Conservation (phyloP, 176 grass and related monocot species). For the Dactylis glomerata region DNA sequence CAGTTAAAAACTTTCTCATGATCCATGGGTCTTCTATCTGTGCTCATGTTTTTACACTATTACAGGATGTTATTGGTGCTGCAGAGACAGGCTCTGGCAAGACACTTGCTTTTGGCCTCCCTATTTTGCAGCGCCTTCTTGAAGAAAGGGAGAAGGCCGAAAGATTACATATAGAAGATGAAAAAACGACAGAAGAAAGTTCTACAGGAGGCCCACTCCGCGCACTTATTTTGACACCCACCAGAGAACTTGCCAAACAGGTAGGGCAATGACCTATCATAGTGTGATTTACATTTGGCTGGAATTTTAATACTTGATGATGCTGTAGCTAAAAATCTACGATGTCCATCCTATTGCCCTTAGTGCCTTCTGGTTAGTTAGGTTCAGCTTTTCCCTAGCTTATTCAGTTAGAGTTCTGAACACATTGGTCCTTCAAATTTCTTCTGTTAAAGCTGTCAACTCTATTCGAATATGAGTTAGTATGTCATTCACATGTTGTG, state of each 20-base stretch:
- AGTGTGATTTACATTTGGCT: not conserved
- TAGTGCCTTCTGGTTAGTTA: not conserved
- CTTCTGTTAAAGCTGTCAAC: not conserved
- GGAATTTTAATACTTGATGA: not conserved
- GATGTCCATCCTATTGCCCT: not conserved
- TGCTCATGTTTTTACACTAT: constrained; percentile 24
- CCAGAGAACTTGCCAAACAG: constrained; percentile 91
- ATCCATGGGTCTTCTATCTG: not conserved
- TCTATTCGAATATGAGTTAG: not conserved
- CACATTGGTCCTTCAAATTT: constrained; percentile 2
- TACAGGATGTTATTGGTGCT: constrained; percentile 96
- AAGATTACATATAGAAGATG: constrained; percentile 34
- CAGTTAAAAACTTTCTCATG: not conserved
- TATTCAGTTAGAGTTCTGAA: not conserved
- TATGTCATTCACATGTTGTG: not conserved
- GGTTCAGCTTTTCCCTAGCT: not conserved
- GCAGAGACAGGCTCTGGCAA: constrained; percentile 96
- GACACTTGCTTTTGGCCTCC: constrained; percentile 87
- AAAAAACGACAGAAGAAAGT: constrained; percentile 22
- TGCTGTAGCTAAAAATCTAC: not conserved
- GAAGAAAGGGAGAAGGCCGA: constrained; percentile 75
- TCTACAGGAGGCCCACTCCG: constrained; percentile 55
- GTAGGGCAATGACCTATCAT: constrained; percentile 25
- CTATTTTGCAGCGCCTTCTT: constrained; percentile 82
- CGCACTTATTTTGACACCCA: constrained; percentile 85